These are phyloP conservation scores for Globisporangium recalcitrans DNA, from an alignment of 352 stramenopile species.

Conservation along the genomic window DNA sequence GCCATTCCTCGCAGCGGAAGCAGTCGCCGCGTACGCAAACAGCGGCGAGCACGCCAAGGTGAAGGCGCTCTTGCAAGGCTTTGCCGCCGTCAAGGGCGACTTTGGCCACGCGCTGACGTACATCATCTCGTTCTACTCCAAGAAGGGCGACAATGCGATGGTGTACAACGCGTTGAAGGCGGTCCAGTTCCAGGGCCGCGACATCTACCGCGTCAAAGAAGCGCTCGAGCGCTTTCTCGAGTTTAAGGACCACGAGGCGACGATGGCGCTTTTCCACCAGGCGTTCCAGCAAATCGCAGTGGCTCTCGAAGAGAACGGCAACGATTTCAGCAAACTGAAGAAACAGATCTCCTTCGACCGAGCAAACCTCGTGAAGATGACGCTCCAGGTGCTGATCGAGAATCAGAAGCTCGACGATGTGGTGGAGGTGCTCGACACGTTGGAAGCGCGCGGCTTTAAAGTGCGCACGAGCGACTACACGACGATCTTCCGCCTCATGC, in stretches of 20 bases:
- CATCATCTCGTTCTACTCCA: conserved; percentile 23
- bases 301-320: conserved; percentile 18
- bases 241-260: conserved; percentile 30
- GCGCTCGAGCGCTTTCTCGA: conserved; percentile 40
- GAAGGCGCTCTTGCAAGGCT: conserved; percentile 35
- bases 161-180: conserved; percentile 40
- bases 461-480: conserved; percentile 34
- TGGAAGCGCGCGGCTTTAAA: conserved; percentile 25
- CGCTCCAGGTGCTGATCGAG: conserved; percentile 31
- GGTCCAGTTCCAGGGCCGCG: conserved; percentile 34
- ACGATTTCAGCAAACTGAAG: conserved; percentile 4
- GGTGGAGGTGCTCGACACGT: conserved; percentile 29
- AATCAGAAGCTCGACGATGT: conserved; percentile 26
- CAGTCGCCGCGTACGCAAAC: conserved; percentile 30
- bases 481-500: conserved; percentile 38
- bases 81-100: conserved; percentile 26
- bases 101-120: conserved; percentile 30
- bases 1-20: conserved; percentile 29
- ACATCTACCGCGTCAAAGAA: conserved; percentile 38
- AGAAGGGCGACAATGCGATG: conserved; percentile 26
- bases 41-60: conserved; percentile 47
- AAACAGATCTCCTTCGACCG: conserved; percentile 14
- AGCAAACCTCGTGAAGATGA: conserved; percentile 17
- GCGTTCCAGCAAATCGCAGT: conserved; percentile 26
- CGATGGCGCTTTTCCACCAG: conserved; percentile 31